Evolutionary conservation across 768 basidiomycete species (phyloP).

Genomic region (Suillus subaureus): DNA sequence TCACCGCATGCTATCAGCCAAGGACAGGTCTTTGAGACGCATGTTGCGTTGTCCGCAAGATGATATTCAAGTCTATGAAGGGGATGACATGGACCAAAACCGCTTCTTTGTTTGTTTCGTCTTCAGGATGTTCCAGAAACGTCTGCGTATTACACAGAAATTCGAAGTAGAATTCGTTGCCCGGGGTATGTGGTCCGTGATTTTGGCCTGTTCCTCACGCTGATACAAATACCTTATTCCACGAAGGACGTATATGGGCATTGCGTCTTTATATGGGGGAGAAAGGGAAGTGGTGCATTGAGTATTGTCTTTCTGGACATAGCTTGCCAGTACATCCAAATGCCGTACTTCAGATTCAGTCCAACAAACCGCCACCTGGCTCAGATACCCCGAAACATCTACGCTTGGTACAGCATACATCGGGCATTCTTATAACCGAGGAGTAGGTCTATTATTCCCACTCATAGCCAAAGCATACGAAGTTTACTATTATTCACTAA

Average conservation of each 20-base stretch:
- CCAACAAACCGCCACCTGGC: too few species aligned
- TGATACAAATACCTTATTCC: not conserved
- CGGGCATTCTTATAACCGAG: not conserved
- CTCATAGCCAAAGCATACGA: not conserved
- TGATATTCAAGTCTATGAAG: conserved; percentile 50
- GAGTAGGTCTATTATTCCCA: not conserved
- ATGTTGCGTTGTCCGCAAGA: conserved; percentile 43
- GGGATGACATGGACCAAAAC: conserved; percentile 37
- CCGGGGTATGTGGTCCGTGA: too few species aligned
- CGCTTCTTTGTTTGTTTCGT: conserved; percentile 52
- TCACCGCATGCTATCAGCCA: conserved; percentile 1
- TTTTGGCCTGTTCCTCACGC: not conserved
- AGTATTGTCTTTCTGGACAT: not conserved
- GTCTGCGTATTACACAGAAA: conserved; percentile 56
- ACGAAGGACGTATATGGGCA: not conserved
- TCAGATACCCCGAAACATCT: not conserved
- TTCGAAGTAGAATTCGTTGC: conserved; percentile 58
- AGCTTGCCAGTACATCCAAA: not conserved
- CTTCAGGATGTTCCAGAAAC: conserved; percentile 58
- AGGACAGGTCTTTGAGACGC: conserved; percentile 39
- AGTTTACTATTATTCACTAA: not conserved
- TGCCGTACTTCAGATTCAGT: too few species aligned
- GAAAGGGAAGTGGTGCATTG: not conserved
- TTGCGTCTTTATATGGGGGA: conserved; percentile 15
- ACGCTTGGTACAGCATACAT: not conserved